Base-by-base conservation (phyloP, 2,329 filamentous ascomycete genomes). In the Fusarium vanettenii region DNA sequence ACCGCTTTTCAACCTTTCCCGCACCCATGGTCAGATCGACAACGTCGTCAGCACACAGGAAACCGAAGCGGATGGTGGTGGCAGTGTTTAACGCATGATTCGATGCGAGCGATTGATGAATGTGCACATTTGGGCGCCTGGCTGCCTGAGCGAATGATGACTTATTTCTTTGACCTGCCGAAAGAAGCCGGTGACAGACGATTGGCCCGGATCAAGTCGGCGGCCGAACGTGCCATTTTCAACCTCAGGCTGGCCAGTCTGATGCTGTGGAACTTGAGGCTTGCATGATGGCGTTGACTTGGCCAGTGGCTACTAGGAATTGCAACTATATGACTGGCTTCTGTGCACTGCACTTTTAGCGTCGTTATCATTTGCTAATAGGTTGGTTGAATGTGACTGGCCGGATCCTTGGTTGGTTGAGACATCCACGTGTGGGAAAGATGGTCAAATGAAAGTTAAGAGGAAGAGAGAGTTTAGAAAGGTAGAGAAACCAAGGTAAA, bases 11-110 rank as follows among this genome's bases (percentile, higher is more conserved):
- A 56, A 31, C 1, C 1, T 31, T 27, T 1, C 3, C 13, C 9
- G 37, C 14, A 33, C 18, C 22, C 65, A 67, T 64, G 18, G 13
- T 25, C 3, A 4, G 27, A 8, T 45, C 7, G 25, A 8, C n/a
- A 5, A 27, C 13, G 31, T 5, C 2, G 22, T 6, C 18, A n/a
- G 16, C 0, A 13, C 6, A 0, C 14, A 13, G 16, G 11, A 20
- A 5, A 2, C 2, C 14, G 8, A 27, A 37, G 60, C 37, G 37
- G 6, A 16, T 6, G 37, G 60, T 48, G 60, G 65, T 64, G 60
- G 65, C 60, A 35, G 50, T 67, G 60, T 25, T 16, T 22, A 4
- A 43, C 64, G 18, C 4, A 43, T 45, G 61, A 57, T 64, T 52
- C 16, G 48, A 52, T 13, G 27, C 5, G 25, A 31, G 48, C 10